phyloP scores from a whole-genome alignment of 108 stramenopile species.

The Tribonema minus region DNA sequence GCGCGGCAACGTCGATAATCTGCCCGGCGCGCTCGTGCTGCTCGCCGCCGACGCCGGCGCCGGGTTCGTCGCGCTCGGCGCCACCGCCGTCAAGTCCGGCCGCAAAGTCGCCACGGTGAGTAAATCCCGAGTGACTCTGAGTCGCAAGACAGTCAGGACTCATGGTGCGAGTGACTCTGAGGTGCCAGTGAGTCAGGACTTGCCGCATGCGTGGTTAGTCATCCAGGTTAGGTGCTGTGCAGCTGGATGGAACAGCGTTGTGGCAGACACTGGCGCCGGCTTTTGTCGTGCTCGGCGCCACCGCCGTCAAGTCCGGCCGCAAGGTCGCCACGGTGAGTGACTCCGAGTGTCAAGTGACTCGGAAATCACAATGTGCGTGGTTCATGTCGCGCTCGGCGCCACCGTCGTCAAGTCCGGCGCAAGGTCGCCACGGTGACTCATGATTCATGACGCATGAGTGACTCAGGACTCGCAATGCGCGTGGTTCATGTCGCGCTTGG shows the following conservation, averaged over 20 bases:
- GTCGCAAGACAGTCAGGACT: too few relatives aligned
- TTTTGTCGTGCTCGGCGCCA: constrained; percentile 52
- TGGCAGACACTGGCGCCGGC: constrained; percentile 46
- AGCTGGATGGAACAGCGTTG: too few relatives aligned
- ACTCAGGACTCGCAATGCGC: too few relatives aligned
- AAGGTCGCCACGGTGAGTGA: constrained; percentile 52
- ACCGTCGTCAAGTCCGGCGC: constrained; percentile 45
- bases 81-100: constrained; percentile 44
- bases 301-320: constrained; percentile 41
- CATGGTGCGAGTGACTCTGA: too few relatives aligned
- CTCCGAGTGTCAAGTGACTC: too few relatives aligned
- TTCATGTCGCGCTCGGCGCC: constrained; percentile 49
- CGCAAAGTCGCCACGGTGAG: constrained; percentile 49
- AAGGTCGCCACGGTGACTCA: constrained; percentile 52
- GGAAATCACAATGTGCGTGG: too few relatives aligned
- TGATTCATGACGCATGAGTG: too few relatives aligned
- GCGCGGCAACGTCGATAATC: constrained; percentile 37
- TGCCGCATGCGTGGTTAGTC: too few relatives aligned
- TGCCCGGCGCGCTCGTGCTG: constrained; percentile 41
- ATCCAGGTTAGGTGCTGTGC: too few relatives aligned
- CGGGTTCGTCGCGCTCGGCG: constrained; percentile 51
- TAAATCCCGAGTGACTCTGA: too few relatives aligned
- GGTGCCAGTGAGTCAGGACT: too few relatives aligned
- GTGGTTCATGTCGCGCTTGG: too few relatives aligned
- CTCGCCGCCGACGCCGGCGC: constrained; percentile 49